phyloP scores from a whole-genome alignment of 208 protist genomes.

The Wallacemonas sp. region DNA sequence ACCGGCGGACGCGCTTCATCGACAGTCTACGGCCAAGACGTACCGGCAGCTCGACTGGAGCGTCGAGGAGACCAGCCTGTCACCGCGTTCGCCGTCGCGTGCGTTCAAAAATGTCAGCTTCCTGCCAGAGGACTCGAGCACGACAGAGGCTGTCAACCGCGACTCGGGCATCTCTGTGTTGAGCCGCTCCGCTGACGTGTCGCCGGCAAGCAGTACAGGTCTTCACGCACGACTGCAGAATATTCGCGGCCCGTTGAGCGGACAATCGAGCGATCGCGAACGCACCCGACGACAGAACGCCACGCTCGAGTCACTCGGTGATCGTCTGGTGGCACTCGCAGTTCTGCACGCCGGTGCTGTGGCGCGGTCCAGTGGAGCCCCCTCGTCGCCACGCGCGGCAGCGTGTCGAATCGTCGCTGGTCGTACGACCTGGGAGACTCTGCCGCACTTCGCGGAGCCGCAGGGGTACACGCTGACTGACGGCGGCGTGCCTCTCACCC shows the following conservation, averaged over 20 bases:
- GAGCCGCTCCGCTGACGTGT: not conserved
- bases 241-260: not conserved
- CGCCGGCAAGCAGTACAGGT: too few species aligned
- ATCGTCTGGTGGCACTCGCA: not conserved
- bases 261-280: not conserved
- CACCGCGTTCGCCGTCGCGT: not conserved
- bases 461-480: too few species aligned
- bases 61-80: not conserved
- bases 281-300: not conserved
- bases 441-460: too few species aligned
- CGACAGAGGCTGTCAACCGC: not conserved
- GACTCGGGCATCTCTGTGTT: constrained; percentile 1
- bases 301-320: too few species aligned
- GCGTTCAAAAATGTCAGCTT: not conserved
- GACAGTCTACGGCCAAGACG: constrained; percentile 4
- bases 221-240: not conserved
- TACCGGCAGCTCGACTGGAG: constrained; percentile 16
- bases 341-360: not conserved
- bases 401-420: too few species aligned
- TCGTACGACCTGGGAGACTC: too few species aligned
- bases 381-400: too few species aligned
- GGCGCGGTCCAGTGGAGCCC: too few species aligned
- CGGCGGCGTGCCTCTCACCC: not conserved
- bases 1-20: not conserved
- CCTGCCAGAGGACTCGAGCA: not conserved